Evolutionary conservation across 805 yeast species (phyloP), one percentile per base, ranked within the genome.

Genomic region (Yamadazyma scolyti): DNA sequence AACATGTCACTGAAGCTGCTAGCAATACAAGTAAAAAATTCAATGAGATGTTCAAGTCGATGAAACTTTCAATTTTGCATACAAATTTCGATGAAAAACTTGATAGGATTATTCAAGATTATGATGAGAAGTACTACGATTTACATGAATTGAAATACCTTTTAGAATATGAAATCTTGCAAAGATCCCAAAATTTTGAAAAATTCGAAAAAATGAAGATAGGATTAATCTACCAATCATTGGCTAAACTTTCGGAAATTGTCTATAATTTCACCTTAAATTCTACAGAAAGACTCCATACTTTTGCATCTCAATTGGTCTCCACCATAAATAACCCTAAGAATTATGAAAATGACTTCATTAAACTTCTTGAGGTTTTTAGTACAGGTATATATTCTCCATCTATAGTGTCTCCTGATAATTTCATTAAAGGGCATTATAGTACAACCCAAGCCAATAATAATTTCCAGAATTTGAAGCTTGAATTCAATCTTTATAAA

Each of bases 301-400:
- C 36, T 8, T 46, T 53, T 29, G 52, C 63, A 0, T 33, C 44
- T 2, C 40, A 40, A 3, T 43, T 58, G 25, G 38, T 54, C 6
- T 34, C 37, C 3, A 33, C 42, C 3, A 36, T 47, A 11, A 50
- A 50, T 31, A 38, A 40, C 10, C 37, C 49, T 6, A 43, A 44
- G 10, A 36, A 54, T 26, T 47, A 47, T 23, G 31, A 33, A 5
- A 35, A 30, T 3, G 69, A 62, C 20, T 53, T 56, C 20, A 32
- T 47, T 5, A 40, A 40, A 10, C 34, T 56, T 15, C 13, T 61
- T 4, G 40, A 39, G 2, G 32, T 42, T 10, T 62, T 51, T 36
- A 46, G 57, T 31, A 52, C 68, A 5, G 72, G 72, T 1, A 53
- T 65, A 5, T 66, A 59, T 39, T 57, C 58, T 19, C 68, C 72